Base-by-base conservation (phyloP, 2,329 filamentous ascomycete species). In the Calonectria leucothoes region DNA sequence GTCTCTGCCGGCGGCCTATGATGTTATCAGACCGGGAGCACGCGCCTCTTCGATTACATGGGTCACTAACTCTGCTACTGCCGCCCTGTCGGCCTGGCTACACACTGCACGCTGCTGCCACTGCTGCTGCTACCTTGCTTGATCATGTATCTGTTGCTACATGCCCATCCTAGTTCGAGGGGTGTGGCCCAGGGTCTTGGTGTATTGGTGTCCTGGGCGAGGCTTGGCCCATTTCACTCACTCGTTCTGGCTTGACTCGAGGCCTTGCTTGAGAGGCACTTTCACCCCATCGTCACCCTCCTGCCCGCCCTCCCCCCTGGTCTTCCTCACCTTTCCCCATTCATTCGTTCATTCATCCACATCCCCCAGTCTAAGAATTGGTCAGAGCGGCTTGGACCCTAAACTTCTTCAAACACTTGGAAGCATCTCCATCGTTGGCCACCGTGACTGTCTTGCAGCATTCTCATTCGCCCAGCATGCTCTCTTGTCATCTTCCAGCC, bases 301-400 rank as follows among this genome's bases (percentile, higher is more conserved):
- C 29, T 45, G 31, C 57, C 55, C 48, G 42, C 20, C 29, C 23
- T 35, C 17, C 29, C 7, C 49, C 49, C 37, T 35, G 27, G 59
- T 25, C 59, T 35, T 55, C 35, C n/a, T n/a, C 51, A 33, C 17
- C 23, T 57, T 57, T 49, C 35, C 31, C 35, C 52, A 61, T 59
- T 29, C 66, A 49, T 31, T 14, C 39, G 35, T 45, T 20, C 61
- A 42, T 67, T 64, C 49, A 59, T 45, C 39, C 42, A 69, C 42
- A 33, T 71, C 37, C 63, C 35, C 39, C 31, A 42, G 27, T 39
- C 27, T 33, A 12, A 29, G 17, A 33, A 61, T 67, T 67, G 55
- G 52, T 42, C 65, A 61, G 55, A 55, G 39, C 51, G 65, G 69
- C 52, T 61, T 45, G 39, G 37, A 29, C 29, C 63, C 49, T 59